These are phyloP conservation scores for Phytophthora megakarya DNA, from an alignment of 352 stramenopile genomes.

Conservation along the genomic window DNA sequence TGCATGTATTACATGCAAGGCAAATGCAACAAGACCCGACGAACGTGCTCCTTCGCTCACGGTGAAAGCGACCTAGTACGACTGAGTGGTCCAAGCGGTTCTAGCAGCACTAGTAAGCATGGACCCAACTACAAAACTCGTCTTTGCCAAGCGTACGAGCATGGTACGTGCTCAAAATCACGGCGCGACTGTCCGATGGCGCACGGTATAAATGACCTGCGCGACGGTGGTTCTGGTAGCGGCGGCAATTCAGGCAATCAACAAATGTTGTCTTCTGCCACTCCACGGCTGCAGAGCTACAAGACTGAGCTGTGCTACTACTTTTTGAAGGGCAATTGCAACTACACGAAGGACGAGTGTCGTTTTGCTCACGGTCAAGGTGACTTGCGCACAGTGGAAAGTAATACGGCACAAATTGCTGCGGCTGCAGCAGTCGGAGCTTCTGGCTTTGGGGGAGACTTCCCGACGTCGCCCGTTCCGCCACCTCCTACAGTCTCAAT, in stretches of 20 bases:
- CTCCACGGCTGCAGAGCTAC: constrained; percentile 83
- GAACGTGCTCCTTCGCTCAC: constrained; percentile 88
- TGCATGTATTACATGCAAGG: constrained; percentile 91
- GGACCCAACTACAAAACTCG: constrained; percentile 75
- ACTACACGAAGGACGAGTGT: constrained; percentile 88
- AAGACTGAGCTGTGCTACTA: constrained; percentile 91
- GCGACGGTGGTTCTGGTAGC: constrained; percentile 39
- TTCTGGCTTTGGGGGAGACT: constrained; percentile 26
- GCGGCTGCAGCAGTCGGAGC: constrained; percentile 27
- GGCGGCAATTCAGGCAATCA: constrained; percentile 32
- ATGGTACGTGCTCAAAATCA: constrained; percentile 73
- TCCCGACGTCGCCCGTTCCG: constrained; percentile 33
- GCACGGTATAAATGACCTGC: constrained; percentile 78
- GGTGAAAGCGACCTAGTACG: constrained; percentile 80
- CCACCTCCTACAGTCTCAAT: constrained; percentile 35
- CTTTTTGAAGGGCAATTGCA: constrained; percentile 88
- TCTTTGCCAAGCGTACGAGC: constrained; percentile 78
- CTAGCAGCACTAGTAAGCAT: constrained; percentile 24
- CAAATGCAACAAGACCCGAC: constrained; percentile 89
- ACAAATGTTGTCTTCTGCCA: constrained; percentile 45
- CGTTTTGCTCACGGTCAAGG: constrained; percentile 86
- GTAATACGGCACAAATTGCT: constrained; percentile 78
- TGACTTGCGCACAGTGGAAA: constrained; percentile 82
- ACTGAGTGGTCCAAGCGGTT: constrained; percentile 23
- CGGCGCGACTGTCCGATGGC: constrained; percentile 78